These are phyloP conservation scores for Penicillium roqueforti DNA, from an alignment of 495 filamentous ascomycete genomes.

Conservation along the genomic window DNA sequence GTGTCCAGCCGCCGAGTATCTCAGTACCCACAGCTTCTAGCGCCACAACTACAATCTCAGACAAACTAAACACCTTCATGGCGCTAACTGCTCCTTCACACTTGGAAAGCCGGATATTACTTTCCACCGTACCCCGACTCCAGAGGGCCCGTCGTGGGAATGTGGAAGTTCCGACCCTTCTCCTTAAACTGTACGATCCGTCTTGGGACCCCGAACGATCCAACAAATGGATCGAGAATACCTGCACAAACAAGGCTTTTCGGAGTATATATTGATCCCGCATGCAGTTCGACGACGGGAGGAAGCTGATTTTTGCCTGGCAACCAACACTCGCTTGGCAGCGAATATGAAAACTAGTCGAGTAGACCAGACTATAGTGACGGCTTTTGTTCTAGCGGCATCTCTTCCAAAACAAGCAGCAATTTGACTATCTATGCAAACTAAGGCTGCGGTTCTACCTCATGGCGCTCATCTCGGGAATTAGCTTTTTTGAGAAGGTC, in stretches of 20 bases:
- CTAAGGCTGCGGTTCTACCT: constrained; percentile 18
- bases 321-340: constrained; percentile 29
- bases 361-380: constrained; percentile 26
- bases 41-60: constrained; percentile 29
- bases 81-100: constrained; percentile 26
- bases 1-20: constrained; percentile 8
- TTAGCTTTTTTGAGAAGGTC: constrained; percentile 20
- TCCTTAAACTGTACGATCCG: constrained; percentile 32
- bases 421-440: constrained; percentile 20
- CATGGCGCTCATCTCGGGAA: constrained; percentile 20
- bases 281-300: constrained; percentile 12
- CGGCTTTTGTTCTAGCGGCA: constrained; percentile 22
- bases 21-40: constrained; percentile 27
- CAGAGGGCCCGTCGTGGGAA: constrained; percentile 23
- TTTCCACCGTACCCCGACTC: constrained; percentile 27
- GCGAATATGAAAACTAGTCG: constrained; percentile 21
- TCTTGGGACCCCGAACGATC: constrained; percentile 23
- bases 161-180: constrained; percentile 35
- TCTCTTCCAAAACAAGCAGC: constrained; percentile 12
- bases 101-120: constrained; percentile 34
- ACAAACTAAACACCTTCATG: constrained; percentile 21
- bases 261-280: constrained; percentile 27
- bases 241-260: constrained; percentile 20
- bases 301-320: constrained; percentile 27
- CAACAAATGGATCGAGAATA: constrained; percentile 25